phyloP scores from a whole-genome alignment of 768 basidiomycete species.

The Tricholoma sp. region DNA sequence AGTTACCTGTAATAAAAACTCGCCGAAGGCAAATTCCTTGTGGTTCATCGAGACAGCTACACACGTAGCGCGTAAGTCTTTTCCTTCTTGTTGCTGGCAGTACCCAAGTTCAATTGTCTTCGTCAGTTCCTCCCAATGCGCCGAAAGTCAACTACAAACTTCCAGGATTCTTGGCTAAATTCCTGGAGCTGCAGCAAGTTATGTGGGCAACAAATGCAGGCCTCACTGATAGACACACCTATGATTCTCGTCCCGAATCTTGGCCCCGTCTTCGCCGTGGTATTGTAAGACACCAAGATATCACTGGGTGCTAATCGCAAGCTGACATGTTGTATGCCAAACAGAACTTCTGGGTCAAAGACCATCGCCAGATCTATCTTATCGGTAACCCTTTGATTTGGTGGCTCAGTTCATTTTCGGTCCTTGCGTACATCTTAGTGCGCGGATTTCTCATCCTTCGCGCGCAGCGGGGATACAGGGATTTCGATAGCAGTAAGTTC shows the following conservation, averaged over 20 bases:
- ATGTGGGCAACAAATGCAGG: conserved; percentile 99
- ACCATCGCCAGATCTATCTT: conserved; percentile 92
- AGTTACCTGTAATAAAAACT: conserved; percentile 99
- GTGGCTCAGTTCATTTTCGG: conserved; percentile 77
- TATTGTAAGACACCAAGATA: conserved; percentile 59
- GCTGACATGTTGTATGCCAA: background rate
- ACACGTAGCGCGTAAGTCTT: conserved; percentile 61
- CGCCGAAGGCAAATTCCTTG: conserved; percentile 79
- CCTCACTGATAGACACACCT: conserved; percentile 90
- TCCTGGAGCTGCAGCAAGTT: conserved; percentile 85
- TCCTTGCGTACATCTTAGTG: conserved; percentile 59
- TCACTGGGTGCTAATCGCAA: conserved; percentile 2
- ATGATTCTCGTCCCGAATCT: conserved; percentile 85
- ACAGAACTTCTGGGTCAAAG: conserved; percentile 98
- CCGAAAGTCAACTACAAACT: conserved; percentile 84
- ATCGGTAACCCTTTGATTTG: conserved; percentile 93
- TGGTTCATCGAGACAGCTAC: conserved; percentile 91
- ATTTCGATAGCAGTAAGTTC: conserved; percentile 85
- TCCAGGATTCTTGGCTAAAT: conserved; percentile 90
- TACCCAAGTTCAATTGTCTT: background rate
- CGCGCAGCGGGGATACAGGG: conserved; percentile 84
- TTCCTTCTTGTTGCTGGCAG: background rate
- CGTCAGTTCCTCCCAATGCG: conserved; percentile 63
- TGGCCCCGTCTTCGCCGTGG: conserved; percentile 94
- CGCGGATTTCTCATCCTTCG: conserved; percentile 83